Conservation (phyloP, 2,329 filamentous ascomycete species). For the Huntiella bhutanensis region DNA sequence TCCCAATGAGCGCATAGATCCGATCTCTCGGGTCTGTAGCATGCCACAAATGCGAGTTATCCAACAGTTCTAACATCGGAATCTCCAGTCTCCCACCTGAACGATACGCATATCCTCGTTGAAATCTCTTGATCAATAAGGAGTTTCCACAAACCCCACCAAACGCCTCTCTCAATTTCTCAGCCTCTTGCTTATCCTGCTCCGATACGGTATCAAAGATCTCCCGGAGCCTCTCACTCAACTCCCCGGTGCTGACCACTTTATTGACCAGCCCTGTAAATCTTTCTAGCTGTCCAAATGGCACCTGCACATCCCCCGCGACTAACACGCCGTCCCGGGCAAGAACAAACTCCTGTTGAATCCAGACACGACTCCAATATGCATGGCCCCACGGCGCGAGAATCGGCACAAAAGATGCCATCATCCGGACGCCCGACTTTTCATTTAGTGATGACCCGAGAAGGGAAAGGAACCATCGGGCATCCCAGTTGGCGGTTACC, state of each 20-base stretch:
- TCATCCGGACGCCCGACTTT: background rate
- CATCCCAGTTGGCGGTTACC: constrained; percentile 1
- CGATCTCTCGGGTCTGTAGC: constrained; percentile 14
- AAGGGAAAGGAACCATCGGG: background rate
- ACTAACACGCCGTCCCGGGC: background rate
- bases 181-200: background rate
- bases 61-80: constrained; percentile 1
- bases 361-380: constrained; percentile 7
- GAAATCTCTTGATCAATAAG: background rate
- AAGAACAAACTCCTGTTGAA: constrained; percentile 7
- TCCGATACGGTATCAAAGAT: background rate
- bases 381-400: constrained; percentile 1
- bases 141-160: background rate
- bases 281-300: background rate
- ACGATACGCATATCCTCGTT: background rate
- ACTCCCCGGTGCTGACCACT: background rate
- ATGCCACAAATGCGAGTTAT: constrained; percentile 5
- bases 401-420: background rate
- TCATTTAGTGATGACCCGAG: background rate
- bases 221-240: background rate
- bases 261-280: background rate
- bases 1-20: constrained; percentile 14
- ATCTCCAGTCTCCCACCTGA: background rate
- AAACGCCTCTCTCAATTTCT: background rate
- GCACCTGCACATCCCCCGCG: background rate